Base-by-base conservation (phyloP, 345 rosid genomes). In the Reutealis trisperma region DNA sequence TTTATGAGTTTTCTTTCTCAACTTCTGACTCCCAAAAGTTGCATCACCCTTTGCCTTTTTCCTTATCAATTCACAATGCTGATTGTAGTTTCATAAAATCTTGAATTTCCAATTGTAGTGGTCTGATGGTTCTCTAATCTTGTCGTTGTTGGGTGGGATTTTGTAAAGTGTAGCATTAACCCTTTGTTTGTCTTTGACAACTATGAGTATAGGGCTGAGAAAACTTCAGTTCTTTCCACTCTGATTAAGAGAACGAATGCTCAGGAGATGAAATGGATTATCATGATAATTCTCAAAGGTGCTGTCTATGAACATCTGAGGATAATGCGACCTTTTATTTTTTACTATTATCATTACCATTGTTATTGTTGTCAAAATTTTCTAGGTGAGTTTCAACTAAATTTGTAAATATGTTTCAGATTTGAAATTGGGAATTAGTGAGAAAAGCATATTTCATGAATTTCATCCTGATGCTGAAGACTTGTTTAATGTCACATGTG, bases 391-490 rank as follows among this genome's bases (percentile, higher is more conserved):
- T 75, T 32, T 68, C 54, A 67, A 22, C 59, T 63, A 1, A 59
- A 22, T 64, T 78, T 83, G 52, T 3, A 72, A 45, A 78, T 74
- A 52, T 49, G 34, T 78, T 81, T 82, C 86, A 93, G 99, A 95
- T 83, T 84, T 95, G 87, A 95, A 95, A 86, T 77, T 95, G 89
- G 98, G 98, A 66, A 88, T 91, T 70, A 95, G 97, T 69, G 99
- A 95, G 79, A 95, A 88, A 86, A 90, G 92, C 83, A 88, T 95
- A 77, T 95, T 95, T 83, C 94, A 92, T 66, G 99, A 93, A 85
- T 95, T 95, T 79, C 99, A 95, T 84, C 96, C 97, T 0, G 99
- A 93, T 89, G 98, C 99, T 1, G 97, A 95, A 83, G 97, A 95
- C 83, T 84, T 95, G 83, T 95, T 95, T 79, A 93, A 95, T 80